These are phyloP conservation scores for Acacia acuminata DNA, from an alignment of 306 rosid genomes.

Conservation along the genomic window DNA sequence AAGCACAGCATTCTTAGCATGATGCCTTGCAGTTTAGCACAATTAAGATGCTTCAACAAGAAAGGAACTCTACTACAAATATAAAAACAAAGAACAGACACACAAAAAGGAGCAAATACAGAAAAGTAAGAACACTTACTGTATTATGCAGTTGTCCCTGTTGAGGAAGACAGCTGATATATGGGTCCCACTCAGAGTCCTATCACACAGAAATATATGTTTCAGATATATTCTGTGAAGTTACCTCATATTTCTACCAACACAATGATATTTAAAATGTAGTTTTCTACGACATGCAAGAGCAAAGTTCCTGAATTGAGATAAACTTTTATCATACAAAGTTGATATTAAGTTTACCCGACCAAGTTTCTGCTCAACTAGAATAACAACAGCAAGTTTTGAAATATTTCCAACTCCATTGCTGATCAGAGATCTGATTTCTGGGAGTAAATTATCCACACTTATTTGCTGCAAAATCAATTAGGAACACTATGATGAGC, in stretches of 20 bases:
- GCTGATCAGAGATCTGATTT: conserved; percentile 42
- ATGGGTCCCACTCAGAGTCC: conserved; percentile 77
- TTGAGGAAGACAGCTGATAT: conserved; percentile 61
- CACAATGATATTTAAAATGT: neutral
- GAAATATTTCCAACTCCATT: conserved; percentile 58
- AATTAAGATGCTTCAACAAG: neutral
- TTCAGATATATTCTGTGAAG: neutral
- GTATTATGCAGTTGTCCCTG: conserved; percentile 59
- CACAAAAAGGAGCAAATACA: neutral
- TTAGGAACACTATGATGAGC: conserved; percentile 1
- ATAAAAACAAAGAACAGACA: neutral
- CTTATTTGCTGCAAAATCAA: conserved; percentile 69
- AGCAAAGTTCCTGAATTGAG: conserved; percentile 26
- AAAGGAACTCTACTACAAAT: neutral
- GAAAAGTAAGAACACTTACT: conserved; percentile 41
- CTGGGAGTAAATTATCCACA: conserved; percentile 54
- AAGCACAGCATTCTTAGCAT: neutral
- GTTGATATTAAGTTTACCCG: conserved; percentile 37
- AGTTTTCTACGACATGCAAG: conserved; percentile 9
- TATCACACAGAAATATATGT: conserved; percentile 33
- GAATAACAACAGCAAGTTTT: conserved; percentile 58
- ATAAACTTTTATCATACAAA: conserved; percentile 10
- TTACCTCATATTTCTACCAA: conserved; percentile 14
- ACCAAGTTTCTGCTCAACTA: conserved; percentile 62
- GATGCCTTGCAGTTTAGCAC: neutral